Evolutionary conservation across 768 basidiomycete species (phyloP).

Genomic region (Crepidotus variabilis): DNA sequence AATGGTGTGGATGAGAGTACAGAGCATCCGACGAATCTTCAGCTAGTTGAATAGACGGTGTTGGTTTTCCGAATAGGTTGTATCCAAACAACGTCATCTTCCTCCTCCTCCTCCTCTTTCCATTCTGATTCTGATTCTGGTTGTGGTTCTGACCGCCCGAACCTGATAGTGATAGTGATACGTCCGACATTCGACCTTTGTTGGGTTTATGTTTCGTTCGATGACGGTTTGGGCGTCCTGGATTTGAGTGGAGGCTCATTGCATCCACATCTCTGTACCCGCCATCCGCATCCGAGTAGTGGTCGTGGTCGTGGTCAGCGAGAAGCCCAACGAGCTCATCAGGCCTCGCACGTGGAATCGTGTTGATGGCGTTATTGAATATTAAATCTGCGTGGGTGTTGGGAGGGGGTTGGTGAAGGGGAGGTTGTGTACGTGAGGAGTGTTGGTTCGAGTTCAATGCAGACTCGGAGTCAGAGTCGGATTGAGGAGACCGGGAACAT

Average conservation of each 20-base stretch:
- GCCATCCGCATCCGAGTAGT: no score
- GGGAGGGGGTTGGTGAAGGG: no score
- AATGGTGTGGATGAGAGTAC: no score
- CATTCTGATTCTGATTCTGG: no score
- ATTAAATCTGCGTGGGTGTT: no score
- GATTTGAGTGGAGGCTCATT: conserved; percentile 65
- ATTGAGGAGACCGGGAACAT: no score
- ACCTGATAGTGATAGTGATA: no score
- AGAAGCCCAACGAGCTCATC: conserved; percentile 37
- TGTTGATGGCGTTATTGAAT: conserved; percentile 20
- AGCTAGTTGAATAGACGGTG: conserved; percentile 53
- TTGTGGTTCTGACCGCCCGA: conserved; percentile 26
- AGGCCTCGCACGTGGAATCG: conserved; percentile 32
- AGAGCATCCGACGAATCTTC: conserved; percentile 45
- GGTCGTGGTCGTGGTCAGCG: conserved; percentile 30
- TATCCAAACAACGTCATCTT: conserved; percentile 61
- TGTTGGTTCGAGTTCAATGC: no score
- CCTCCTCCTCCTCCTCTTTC: conserved; percentile 28
- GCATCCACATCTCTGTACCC: conserved; percentile 47
- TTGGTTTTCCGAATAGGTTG: conserved; percentile 53
- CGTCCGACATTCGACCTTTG: conserved; percentile 15
- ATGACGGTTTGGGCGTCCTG: conserved; percentile 28
- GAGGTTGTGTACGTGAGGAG: no score
- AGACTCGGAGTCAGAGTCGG: no score
- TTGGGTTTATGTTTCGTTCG: conserved; percentile 22